These are phyloP conservation scores for Theobroma grandiflorum DNA, from an alignment of 441 rosid genomes.

Conservation along the genomic window DNA sequence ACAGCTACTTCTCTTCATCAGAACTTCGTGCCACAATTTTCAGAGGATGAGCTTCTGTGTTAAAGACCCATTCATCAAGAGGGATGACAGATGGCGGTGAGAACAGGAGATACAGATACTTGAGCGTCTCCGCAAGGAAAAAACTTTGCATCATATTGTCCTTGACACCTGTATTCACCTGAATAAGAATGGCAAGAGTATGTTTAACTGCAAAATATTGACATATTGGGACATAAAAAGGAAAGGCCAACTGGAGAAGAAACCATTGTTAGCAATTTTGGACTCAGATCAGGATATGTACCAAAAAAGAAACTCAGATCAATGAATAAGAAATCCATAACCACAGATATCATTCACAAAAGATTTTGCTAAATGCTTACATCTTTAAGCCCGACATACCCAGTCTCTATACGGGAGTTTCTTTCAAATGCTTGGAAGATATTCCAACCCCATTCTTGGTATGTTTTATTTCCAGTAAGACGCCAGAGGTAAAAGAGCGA, in stretches of 20 bases:
- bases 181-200: conserved; percentile 23
- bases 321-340: neutral
- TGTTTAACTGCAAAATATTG: neutral
- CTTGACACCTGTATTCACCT: conserved; percentile 87
- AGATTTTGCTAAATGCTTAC: conserved; percentile 49
- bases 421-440: conserved; percentile 95
- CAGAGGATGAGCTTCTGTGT: conserved; percentile 95
- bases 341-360: neutral
- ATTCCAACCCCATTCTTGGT: conserved; percentile 99
- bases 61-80: conserved; percentile 95
- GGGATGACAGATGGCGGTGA: conserved; percentile 85
- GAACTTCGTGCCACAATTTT: conserved; percentile 62
- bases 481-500: conserved; percentile 97
- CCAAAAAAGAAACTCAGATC: neutral
- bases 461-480: conserved; percentile 92
- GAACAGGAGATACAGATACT: conserved; percentile 89
- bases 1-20: neutral
- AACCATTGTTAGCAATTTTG: neutral
- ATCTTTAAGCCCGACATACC: conserved; percentile 94
- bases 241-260: neutral
- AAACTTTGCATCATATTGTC: conserved; percentile 99
- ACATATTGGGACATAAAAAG: neutral
- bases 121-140: conserved; percentile 94
- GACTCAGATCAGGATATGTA: neutral
- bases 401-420: conserved; percentile 80